Evolutionary conservation across 2,329 filamentous ascomycete genomes (phyloP).

Genomic region (Pseudopithomyces maydicus): DNA sequence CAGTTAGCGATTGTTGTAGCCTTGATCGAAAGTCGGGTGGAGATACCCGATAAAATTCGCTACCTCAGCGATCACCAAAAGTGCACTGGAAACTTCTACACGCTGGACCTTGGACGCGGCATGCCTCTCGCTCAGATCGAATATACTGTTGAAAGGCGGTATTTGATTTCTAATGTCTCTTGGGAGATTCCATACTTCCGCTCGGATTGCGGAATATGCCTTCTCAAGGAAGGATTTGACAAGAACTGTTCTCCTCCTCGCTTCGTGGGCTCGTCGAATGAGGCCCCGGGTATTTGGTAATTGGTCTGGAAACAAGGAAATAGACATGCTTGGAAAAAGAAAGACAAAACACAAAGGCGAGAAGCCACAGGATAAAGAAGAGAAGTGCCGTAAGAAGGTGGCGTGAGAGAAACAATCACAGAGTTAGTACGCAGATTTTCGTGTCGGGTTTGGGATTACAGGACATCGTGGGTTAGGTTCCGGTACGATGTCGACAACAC

Average conservation of each 20-base stretch:
- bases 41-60: conserved; percentile 8
- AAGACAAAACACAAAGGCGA: conserved; percentile 3
- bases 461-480: conserved; percentile 2
- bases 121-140: conserved; percentile 12
- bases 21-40: background rate
- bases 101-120: conserved; percentile 3
- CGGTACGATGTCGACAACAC: conserved; percentile 1
- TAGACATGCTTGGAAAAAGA: conserved; percentile 8
- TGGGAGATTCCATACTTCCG: conserved; percentile 9
- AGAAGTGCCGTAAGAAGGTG: background rate
- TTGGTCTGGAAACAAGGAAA: conserved; percentile 10
- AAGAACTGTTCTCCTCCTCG: conserved; percentile 8
- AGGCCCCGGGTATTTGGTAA: conserved; percentile 9
- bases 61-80: conserved; percentile 7
- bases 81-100: conserved; percentile 11
- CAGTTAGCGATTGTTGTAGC: background rate
- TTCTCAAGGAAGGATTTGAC: conserved; percentile 11
- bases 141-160: conserved; percentile 11
- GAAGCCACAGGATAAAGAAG: background rate
- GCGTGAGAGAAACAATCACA: conserved; percentile 2
- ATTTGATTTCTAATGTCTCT: conserved; percentile 5
- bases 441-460: conserved; percentile 7
- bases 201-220: conserved; percentile 6
- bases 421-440: background rate
- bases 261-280: conserved; percentile 9